A percentile compares a stretch with the other conserved stretches of the same genome.
Evolutionary conservation across 2,329 filamentous ascomycete genomes (phyloP).

Genomic region (Stachybotrys echinatus): DNA sequence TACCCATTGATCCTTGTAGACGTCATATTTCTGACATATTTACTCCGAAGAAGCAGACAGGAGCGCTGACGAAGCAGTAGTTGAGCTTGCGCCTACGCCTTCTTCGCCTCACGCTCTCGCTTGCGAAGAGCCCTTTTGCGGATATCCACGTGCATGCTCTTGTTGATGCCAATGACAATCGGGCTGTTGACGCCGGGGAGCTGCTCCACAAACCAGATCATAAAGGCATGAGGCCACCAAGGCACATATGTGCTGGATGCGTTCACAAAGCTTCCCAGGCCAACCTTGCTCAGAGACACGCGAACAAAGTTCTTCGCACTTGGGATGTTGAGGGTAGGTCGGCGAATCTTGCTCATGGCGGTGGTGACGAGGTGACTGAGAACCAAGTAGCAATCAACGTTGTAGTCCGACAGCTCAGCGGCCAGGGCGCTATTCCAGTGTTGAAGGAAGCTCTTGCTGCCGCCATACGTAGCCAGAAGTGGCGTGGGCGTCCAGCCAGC

Average conservation of each 20-base stretch:
- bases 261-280: slow-evolving; percentile 71
- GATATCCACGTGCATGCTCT: slow-evolving; percentile 75
- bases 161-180: slow-evolving; percentile 44
- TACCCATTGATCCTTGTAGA: too few relatives aligned
- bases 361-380: slow-evolving; percentile 91
- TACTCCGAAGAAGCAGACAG: too few relatives aligned
- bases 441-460: slow-evolving; percentile 96
- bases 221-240: slow-evolving; percentile 85
- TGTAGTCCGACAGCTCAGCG: slow-evolving; percentile 72
- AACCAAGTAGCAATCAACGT: slow-evolving; percentile 85
- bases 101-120: slow-evolving; percentile 76
- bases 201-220: slow-evolving; percentile 75
- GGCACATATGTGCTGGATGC: slow-evolving; percentile 84
- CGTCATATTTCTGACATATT: too few relatives aligned
- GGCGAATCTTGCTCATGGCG: slow-evolving; percentile 94
- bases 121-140: slow-evolving; percentile 78
- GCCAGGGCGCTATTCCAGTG: slow-evolving; percentile 88
- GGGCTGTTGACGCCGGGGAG: slow-evolving; percentile 45
- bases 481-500: slow-evolving; percentile 89
- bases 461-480: slow-evolving; percentile 90
- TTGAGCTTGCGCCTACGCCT: slow-evolving; percentile 19
- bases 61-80: too few relatives aligned
- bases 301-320: slow-evolving; percentile 78
- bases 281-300: slow-evolving; percentile 73
- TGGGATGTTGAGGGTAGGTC: slow-evolving; percentile 71